These are phyloP conservation scores for Sinapis alba DNA, from an alignment of 441 rosid genomes.

Conservation along the genomic window DNA sequence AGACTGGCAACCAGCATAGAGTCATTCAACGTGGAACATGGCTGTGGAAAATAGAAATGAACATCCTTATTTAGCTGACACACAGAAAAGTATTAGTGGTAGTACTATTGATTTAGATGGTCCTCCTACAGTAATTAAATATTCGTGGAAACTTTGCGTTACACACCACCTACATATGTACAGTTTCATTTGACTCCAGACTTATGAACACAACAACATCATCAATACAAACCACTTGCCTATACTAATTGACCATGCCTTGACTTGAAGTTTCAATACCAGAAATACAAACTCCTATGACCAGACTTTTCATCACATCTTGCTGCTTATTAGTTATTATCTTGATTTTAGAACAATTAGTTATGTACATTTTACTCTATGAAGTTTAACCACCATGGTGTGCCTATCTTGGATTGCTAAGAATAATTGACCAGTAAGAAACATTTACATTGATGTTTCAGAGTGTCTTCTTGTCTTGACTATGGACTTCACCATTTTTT, in stretches of 20 bases:
- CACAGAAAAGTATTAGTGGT: background rate
- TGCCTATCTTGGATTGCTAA: background rate
- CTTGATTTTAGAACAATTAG: no score
- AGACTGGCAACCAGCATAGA: slow-evolving; percentile 1
- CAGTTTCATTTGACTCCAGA: background rate
- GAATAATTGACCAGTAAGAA: background rate
- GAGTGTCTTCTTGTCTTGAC: background rate
- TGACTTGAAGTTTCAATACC: background rate
- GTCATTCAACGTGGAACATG: background rate
- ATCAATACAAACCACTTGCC: background rate
- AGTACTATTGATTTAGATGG: background rate
- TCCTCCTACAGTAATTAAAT: background rate
- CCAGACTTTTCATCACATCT: background rate
- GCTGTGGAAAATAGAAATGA: background rate
- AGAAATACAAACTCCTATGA: background rate
- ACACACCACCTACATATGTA: background rate
- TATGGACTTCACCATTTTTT: background rate
- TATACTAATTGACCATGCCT: background rate
- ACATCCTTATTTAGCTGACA: background rate
- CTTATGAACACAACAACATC: background rate
- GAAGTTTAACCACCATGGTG: background rate
- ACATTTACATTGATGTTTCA: background rate
- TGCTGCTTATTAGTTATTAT: background rate
- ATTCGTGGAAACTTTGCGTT: slow-evolving; percentile 1
- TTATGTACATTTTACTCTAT: background rate